Base-by-base conservation (phyloP, 2,329 filamentous ascomycete genomes). In the Geosmithia putterillii region DNA sequence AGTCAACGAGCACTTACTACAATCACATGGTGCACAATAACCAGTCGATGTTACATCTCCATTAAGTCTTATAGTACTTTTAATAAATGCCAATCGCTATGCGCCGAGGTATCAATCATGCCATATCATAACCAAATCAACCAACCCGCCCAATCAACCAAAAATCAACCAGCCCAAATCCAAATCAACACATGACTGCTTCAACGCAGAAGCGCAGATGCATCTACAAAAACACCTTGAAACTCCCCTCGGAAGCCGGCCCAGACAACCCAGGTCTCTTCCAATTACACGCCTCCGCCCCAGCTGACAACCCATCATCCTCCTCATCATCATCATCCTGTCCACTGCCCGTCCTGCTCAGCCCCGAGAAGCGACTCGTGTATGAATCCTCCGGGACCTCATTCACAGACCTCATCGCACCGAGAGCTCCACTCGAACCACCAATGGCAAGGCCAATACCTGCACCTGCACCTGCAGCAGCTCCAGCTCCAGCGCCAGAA, bases 201-300 rank as follows among this genome's bases (percentile, higher is more conserved):
- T n/a, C n/a, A n/a, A n/a, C n/a, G n/a, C n/a, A 40, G 20, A 39
- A 4, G 20, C 7, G 19, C 10, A 34, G 15, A 32, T 6, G 17
- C 5, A 32, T 48, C 38, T n/a, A 57, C 32, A 57, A 45, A 44
- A 57, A 56, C 34, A 47, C 52, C 43, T 48, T 51, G 39, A 51
- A 54, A 45, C 54, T 57, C 32, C 51, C 47, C 17, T 51, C 52
- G 2, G 54, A 55, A 12, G 44, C 39, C 25, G 50, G 48, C 2
- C 42, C 47, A 1, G 52, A 51, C 19, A 14, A 32, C 3, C 52
- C 48, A 7, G 51, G 48, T 37, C 50, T 45, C 32, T 36, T 44
- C 47, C 47, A n/a, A 59, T 51, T 7, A 48, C 28, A 32, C 5
- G 28, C 28, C 28, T 32, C 28, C 4, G 28, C 28, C 10, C 28